These are phyloP conservation scores for Clavispora santaluciae DNA, from an alignment of 805 yeast species.

Conservation along the genomic window DNA sequence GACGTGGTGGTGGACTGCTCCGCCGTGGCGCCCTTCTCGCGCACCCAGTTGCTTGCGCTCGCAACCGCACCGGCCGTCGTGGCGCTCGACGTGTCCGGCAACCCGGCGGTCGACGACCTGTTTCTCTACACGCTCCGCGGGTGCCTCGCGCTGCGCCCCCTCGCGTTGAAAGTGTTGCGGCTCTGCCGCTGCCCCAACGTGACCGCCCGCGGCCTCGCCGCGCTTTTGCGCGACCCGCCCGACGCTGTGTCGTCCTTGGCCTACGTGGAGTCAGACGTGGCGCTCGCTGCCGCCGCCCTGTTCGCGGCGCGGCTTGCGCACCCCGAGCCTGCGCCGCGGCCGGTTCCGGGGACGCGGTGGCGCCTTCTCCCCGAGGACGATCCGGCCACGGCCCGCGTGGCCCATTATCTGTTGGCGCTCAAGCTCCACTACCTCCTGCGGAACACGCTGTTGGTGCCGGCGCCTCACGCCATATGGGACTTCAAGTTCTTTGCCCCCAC, in stretches of 20 bases:
- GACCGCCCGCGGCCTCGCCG: constrained; percentile 8
- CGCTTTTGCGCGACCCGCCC: constrained; percentile 4
- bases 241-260: constrained; percentile 4
- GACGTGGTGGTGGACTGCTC: constrained; percentile 26
- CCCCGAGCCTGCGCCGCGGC: neutral
- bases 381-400: constrained; percentile 8
- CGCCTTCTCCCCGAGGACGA: constrained; percentile 9
- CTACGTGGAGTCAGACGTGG: constrained; percentile 13
- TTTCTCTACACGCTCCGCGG: constrained; percentile 22
- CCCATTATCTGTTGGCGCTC: constrained; percentile 22
- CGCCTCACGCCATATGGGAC: constrained; percentile 11
- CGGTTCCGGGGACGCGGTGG: constrained; percentile 24
- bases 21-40: constrained; percentile 6
- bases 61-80: constrained; percentile 24
- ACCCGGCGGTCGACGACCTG: constrained; percentile 25
- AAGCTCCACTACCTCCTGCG: constrained; percentile 18
- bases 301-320: constrained; percentile 4
- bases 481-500: constrained; percentile 12
- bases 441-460: neutral
- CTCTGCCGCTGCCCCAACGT: constrained; percentile 20
- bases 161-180: constrained; percentile 19
- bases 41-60: constrained; percentile 22
- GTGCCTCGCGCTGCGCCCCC: constrained; percentile 14
- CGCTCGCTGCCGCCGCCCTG: constrained; percentile 1
- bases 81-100: constrained; percentile 30